Percentiles rank a stretch among this genome's conserved stretches.
phyloP scores from a whole-genome alignment of 2,329 filamentous ascomycete genomes.

The Gnomoniopsis smithogilvyi region DNA sequence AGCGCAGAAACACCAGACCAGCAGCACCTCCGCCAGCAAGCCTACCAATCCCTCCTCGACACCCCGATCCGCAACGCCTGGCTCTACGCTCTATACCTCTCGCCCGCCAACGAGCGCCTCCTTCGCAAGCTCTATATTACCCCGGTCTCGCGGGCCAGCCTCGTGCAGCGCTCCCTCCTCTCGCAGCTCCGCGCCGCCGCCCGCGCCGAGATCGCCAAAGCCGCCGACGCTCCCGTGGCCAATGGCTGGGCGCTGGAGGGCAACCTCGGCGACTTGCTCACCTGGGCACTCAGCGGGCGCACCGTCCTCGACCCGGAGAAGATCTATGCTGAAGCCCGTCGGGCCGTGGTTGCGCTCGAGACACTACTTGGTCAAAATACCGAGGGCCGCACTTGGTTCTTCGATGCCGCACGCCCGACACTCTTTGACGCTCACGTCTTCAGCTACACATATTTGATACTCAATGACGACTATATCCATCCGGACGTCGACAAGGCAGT shows the following conservation, averaged over 20 bases:
- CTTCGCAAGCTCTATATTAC: constrained; percentile 69
- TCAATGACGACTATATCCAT: constrained; percentile 40
- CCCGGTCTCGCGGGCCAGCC: constrained; percentile 53
- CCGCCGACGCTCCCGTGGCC: constrained; percentile 34
- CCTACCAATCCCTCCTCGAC: constrained; percentile 76
- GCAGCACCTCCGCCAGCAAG: constrained; percentile 54
- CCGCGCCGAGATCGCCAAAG: constrained; percentile 67
- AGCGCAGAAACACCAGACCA: constrained; percentile 39
- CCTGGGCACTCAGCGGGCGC: constrained; percentile 30
- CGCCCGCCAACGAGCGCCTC: constrained; percentile 63
- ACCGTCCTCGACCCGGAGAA: constrained; percentile 28
- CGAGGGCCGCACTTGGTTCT: constrained; percentile 42
- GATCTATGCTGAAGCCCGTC: constrained; percentile 41
- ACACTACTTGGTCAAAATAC: constrained; percentile 32
- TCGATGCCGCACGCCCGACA: constrained; percentile 51
- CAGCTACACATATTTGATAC: constrained; percentile 79
- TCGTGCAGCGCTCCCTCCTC: constrained; percentile 62
- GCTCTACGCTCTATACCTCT: constrained; percentile 82
- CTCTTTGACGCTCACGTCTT: constrained; percentile 88
- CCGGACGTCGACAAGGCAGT: constrained; percentile 45
- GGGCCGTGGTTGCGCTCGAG: constrained; percentile 46
- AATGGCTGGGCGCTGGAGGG: constrained; percentile 1
- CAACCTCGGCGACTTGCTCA: constrained; percentile 10
- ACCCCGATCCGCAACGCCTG: constrained; percentile 79
- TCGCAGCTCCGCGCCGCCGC: constrained; percentile 71